phyloP scores from a whole-genome alignment of 2,329 filamentous ascomycete genomes.

The Colletotrichum sansevieriae region DNA sequence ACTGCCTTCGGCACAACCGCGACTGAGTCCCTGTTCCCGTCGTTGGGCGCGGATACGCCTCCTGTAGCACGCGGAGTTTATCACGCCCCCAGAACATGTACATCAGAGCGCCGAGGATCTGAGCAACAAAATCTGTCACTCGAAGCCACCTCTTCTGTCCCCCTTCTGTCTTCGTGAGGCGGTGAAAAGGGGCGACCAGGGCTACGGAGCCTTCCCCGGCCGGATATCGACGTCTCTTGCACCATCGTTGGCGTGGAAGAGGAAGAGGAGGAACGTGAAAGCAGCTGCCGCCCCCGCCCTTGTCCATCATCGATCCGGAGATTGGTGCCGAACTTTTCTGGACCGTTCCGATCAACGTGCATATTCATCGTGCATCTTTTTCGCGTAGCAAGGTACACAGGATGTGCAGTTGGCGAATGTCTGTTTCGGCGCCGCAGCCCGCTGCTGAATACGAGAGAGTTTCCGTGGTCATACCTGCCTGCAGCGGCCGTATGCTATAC shows the following conservation, averaged over 20 bases:
- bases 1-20: background rate
- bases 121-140: constrained; percentile 28
- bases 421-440: background rate
- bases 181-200: constrained; percentile 35
- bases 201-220: constrained; percentile 20
- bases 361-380: constrained; percentile 8
- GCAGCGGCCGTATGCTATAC: constrained; percentile 33
- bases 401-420: background rate
- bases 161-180: constrained; percentile 31
- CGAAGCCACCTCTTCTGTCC: constrained; percentile 27
- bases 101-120: constrained; percentile 40
- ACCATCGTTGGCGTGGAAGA: constrained; percentile 8
- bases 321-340: constrained; percentile 14
- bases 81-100: constrained; percentile 31
- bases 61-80: constrained; percentile 41
- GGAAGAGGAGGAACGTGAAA: background rate
- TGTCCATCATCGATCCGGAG: constrained; percentile 14
- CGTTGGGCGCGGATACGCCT: constrained; percentile 30
- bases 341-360: constrained; percentile 7
- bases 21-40: constrained; percentile 10
- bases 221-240: constrained; percentile 31
- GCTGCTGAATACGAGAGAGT: constrained; percentile 16
- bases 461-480: constrained; percentile 22
- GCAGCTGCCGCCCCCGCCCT: background rate
- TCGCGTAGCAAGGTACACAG: background rate